Evolutionary conservation across 2,329 filamentous ascomycete genomes (phyloP), one percentile per base, ranked within the genome.

Genomic region (Penicillium vulpinum): DNA sequence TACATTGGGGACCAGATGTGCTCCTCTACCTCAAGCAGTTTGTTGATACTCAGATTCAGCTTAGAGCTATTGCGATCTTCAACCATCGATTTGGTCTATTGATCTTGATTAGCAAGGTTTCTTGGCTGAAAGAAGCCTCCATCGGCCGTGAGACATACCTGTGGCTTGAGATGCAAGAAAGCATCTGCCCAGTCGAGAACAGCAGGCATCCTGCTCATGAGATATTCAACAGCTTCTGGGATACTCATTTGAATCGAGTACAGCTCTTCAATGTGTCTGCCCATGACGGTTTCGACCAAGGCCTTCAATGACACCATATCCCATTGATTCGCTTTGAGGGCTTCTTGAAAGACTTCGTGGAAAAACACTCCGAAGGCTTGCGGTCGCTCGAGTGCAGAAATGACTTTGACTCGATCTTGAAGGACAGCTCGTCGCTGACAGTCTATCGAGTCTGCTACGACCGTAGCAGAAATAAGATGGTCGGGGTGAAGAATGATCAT

Each of bases 1-100:
- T 96, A 99, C 85, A 92, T 93, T 0, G 94, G 94, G 7, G 93
- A 97, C 94, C 94, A 99, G 28, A 99, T 87, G 70, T 97, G 94
- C 73, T 99, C 94, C 72, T 99, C 94, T 10, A 99, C 90, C 70
- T 97, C 94, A 15, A 99, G 87, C 28, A 99, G 80, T 71, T 97
- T 99, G 68, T 88, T 95, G 64, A 99, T 87, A 64, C 90, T 92
- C 83, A 97, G 88, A 56, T 83, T 88, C 11, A 88, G 85, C 63
- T 87, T 88, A 51, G 88, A 85, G 39, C 88, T 89, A 68, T 92
- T 88, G 45, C 90, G 85, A 62, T 92, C 91, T 63, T 91, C 88
- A 24, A 95, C 88, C 39, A 91, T 71, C 3, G 91, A 92, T 62
- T 88, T 85, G 5, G 81, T 68, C 83, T 88, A 35, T 41, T 24